Conservation (phyloP, 1,139 yeast species). For the Nematodospora anomalae region DNA sequence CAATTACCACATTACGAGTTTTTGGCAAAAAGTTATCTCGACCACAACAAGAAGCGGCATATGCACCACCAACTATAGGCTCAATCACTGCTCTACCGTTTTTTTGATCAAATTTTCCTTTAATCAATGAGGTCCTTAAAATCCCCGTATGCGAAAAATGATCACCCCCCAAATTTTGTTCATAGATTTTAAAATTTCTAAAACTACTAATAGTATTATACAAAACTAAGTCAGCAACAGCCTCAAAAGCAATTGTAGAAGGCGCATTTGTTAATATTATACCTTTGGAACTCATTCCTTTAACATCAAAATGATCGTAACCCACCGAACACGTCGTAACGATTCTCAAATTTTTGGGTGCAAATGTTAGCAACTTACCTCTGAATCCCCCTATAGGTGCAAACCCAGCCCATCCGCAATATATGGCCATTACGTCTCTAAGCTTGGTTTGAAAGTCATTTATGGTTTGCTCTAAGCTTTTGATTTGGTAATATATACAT, state of each 20-base stretch:
- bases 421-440: constrained; percentile 53
- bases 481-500: constrained; percentile 41
- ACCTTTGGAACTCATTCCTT: constrained; percentile 36
- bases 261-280: constrained; percentile 67
- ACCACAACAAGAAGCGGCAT: constrained; percentile 47
- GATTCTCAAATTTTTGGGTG: constrained; percentile 55
- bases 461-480: constrained; percentile 42
- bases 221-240: constrained; percentile 79
- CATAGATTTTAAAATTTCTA: constrained; percentile 58
- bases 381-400: constrained; percentile 50
- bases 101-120: constrained; percentile 34
- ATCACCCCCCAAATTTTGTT: constrained; percentile 31
- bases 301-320: constrained; percentile 56
- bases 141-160: constrained; percentile 38
- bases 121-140: constrained; percentile 39
- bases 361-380: constrained; percentile 44
- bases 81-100: constrained; percentile 34
- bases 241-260: constrained; percentile 56
- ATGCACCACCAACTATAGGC: constrained; percentile 35
- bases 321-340: constrained; percentile 74
- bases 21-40: constrained; percentile 48
- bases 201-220: constrained; percentile 60
- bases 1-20: constrained; percentile 62
- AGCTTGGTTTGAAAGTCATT: constrained; percentile 36
- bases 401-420: constrained; percentile 66